phyloP scores from a whole-genome alignment of 1,139 yeast genomes.

The Eremothecium sinecaudum region DNA sequence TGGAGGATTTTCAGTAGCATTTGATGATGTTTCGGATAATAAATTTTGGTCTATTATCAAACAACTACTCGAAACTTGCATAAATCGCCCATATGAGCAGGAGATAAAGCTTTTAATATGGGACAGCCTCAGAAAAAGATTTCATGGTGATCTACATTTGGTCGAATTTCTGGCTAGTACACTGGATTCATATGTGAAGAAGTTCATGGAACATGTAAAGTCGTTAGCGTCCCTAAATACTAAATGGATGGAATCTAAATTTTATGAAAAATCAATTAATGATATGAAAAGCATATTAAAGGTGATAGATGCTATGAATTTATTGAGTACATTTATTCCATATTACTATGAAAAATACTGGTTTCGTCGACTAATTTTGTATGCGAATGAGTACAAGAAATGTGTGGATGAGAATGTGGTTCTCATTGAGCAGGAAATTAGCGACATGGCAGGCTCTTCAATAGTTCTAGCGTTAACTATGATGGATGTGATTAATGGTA shows the following conservation, averaged over 20 bases:
- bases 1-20: background rate
- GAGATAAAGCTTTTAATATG: background rate
- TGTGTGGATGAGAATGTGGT: slow-evolving; percentile 1
- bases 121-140: background rate
- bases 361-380: slow-evolving; percentile 1
- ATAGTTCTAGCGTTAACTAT: background rate
- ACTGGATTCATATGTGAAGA: slow-evolving; percentile 1
- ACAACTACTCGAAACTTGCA: background rate
- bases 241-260: slow-evolving; percentile 1
- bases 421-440: slow-evolving; percentile 1
- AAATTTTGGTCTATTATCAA: slow-evolving; percentile 2
- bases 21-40: background rate
- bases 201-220: slow-evolving; percentile 1
- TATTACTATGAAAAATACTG: slow-evolving; percentile 2
- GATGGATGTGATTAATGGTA: background rate
- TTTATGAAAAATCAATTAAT: slow-evolving; percentile 1
- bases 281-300: background rate
- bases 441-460: background rate
- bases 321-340: background rate
- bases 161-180: slow-evolving; percentile 1
- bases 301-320: background rate
- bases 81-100: background rate
- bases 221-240: background rate
- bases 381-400: slow-evolving; percentile 3
- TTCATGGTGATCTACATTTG: slow-evolving; percentile 3